Evolutionary conservation across 78 protist species (phyloP), one percentile per base, ranked within the genome.

Genomic region (Cavenderia fasciculata): DNA sequence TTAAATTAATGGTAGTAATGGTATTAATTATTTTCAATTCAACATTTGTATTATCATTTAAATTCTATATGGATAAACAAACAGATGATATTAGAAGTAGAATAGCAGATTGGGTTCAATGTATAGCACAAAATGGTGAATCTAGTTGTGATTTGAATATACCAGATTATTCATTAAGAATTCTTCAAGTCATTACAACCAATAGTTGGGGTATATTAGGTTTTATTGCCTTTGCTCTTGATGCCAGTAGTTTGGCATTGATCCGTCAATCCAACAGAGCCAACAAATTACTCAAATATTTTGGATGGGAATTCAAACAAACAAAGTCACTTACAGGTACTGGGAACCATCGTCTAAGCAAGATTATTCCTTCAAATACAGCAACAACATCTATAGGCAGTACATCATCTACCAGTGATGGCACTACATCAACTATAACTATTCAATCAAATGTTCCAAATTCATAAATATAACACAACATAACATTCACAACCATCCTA

Each of bases 161-260:
- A 16, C 86, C 86, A n/a, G 86, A 41, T 33, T 76, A 62, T 49
- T 40, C 70, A 4, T 5, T 76, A 4, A 25, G 43, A n/a, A 40
- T 52, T n/a, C 19, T 76, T 2, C 65, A 76, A 21, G 74, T 36
- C 5, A 31, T 76, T 10, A 27, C 49, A 14, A n/a, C 66, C 2
- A 31, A 59, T 2, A 76, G 65, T 33, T 36, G 59, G 19, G 86
- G 86, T 31, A 52, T 73, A 11, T 27, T 43, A 40, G 46, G 57
- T 12, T 73, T 73, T 43, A 34, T 73, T 16, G 84, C 63, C 8
- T 73, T 51, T 73, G 84, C 69, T 40, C n/a, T 73, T 18, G 84
- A 73, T 25, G 69, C 84, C 2, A 23, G 34, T 27, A 36, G n/a
- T 27, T 4, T 57, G 2, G 27, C 63, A 21, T 27, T 27, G n/a